Conservation (phyloP, 2,329 filamentous ascomycete genomes). For the Fusarium sp. region DNA sequence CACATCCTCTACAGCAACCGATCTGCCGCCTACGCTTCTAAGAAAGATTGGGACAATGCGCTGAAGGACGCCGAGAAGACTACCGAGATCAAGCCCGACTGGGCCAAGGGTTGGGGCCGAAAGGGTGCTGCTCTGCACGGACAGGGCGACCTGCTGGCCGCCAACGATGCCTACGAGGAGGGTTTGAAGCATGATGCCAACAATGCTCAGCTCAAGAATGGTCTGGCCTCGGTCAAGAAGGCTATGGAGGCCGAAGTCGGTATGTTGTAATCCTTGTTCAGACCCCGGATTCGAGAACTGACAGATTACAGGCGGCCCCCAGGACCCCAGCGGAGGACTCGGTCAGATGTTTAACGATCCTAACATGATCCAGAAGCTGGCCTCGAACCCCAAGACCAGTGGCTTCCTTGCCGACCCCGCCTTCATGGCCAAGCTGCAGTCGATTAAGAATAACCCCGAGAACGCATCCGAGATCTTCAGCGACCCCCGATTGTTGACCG, state of each 20-base stretch:
- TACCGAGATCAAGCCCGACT: conserved; percentile 94
- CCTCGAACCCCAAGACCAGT: conserved; percentile 93
- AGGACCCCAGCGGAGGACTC: conserved; percentile 79
- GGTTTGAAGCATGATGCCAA: conserved; percentile 92
- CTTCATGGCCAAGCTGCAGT: conserved; percentile 92
- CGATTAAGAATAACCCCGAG: conserved; percentile 83
- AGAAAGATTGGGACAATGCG: conserved; percentile 87
- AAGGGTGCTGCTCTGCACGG: conserved; percentile 94
- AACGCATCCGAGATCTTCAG: conserved; percentile 83
- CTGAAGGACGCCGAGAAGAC: conserved; percentile 93
- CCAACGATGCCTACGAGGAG: conserved; percentile 91
- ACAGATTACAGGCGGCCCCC: conserved; percentile 46
- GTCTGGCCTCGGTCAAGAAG: conserved; percentile 85
- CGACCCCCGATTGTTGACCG: conserved; percentile 92
- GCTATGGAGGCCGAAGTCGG: conserved; percentile 77
- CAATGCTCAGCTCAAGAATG: conserved; percentile 93
- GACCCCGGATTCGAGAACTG: neutral
- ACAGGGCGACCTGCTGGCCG: conserved; percentile 83
- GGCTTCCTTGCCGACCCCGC: conserved; percentile 80
- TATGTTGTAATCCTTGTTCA: conserved; percentile 22
- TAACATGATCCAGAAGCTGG: conserved; percentile 88
- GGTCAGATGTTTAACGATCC: conserved; percentile 96
- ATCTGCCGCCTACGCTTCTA: conserved; percentile 87
- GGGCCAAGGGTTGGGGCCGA: conserved; percentile 95
- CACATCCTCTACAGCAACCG: conserved; percentile 99